Conservation (phyloP, 768 basidiomycete genomes). For the Tylopilus rubrobrunneus region DNA sequence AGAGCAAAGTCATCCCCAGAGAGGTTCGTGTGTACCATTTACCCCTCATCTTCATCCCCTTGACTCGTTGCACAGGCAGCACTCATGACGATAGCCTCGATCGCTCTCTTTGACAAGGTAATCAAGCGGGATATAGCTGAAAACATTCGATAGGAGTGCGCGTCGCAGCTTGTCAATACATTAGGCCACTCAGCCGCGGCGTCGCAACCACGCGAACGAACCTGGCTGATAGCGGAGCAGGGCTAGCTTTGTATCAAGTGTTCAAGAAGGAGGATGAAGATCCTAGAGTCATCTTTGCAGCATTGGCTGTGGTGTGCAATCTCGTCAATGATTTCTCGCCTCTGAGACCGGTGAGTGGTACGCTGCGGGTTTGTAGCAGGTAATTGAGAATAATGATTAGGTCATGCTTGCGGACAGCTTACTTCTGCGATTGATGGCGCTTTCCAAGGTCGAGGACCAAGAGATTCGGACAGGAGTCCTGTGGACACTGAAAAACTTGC, state of each 20-base stretch:
- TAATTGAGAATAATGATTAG: conserved; percentile 33
- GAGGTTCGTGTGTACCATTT: conserved; percentile 43
- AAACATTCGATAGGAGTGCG: conserved; percentile 63
- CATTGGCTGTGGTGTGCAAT: conserved; percentile 77
- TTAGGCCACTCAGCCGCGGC: conserved; percentile 74
- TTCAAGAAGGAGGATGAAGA: conserved; percentile 56
- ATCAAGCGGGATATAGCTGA: conserved; percentile 68
- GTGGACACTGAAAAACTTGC: conserved; percentile 87
- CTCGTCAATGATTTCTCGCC: conserved; percentile 86
- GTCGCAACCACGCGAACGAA: conserved; percentile 80
- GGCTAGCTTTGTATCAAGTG: conserved; percentile 63
- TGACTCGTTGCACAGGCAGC: conserved; percentile 46
- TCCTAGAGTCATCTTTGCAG: conserved; percentile 64
- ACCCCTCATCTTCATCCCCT: not conserved
- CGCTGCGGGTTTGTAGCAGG: not conserved
- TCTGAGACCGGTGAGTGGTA: conserved; percentile 54
- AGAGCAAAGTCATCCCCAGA: conserved; percentile 49
- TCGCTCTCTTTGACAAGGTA: conserved; percentile 69
- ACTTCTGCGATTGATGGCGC: conserved; percentile 57
- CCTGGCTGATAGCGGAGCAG: conserved; percentile 79
- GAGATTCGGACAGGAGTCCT: conserved; percentile 63
- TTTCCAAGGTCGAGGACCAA: conserved; percentile 51
- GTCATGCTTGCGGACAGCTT: conserved; percentile 65
- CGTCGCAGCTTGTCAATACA: conserved; percentile 83
- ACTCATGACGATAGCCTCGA: conserved; percentile 68